Conservation (phyloP, 176 grass and related monocot species). For the Avena eriantha region DNA sequence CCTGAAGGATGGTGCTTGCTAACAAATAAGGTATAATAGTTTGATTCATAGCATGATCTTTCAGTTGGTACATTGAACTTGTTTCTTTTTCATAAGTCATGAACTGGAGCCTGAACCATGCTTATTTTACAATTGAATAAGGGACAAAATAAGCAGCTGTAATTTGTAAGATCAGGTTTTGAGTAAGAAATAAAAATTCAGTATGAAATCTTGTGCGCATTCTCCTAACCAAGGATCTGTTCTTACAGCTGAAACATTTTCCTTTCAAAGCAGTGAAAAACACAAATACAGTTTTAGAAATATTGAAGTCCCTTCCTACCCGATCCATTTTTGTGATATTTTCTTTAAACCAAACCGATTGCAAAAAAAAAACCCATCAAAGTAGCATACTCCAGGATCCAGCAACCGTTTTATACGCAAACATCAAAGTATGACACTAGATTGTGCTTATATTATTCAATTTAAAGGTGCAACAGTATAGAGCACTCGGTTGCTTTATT, state of each 20-base stretch:
- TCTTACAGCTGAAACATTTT: constrained; percentile 71
- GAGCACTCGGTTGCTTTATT: too few species aligned
- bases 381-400: too few species aligned
- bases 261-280: constrained; percentile 87
- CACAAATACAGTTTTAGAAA: constrained; percentile 97
- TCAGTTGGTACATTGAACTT: neutral
- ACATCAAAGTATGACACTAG: too few species aligned
- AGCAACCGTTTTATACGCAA: too few species aligned
- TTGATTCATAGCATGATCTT: neutral
- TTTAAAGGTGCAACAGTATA: too few species aligned
- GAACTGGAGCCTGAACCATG: neutral
- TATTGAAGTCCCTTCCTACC: constrained; percentile 77
- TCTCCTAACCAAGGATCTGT: constrained; percentile 22
- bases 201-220: neutral
- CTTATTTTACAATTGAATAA: neutral
- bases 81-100: neutral
- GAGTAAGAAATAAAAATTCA: neutral
- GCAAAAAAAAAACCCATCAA: too few species aligned
- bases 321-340: constrained; percentile 88
- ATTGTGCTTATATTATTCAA: too few species aligned
- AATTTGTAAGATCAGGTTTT: neutral
- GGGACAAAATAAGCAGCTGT: neutral
- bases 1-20: too few species aligned
- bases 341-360: too few species aligned
- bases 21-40: too few species aligned